Conservation (phyloP, 2,329 filamentous ascomycete genomes). For the Aspergillus eucalypticola region DNA sequence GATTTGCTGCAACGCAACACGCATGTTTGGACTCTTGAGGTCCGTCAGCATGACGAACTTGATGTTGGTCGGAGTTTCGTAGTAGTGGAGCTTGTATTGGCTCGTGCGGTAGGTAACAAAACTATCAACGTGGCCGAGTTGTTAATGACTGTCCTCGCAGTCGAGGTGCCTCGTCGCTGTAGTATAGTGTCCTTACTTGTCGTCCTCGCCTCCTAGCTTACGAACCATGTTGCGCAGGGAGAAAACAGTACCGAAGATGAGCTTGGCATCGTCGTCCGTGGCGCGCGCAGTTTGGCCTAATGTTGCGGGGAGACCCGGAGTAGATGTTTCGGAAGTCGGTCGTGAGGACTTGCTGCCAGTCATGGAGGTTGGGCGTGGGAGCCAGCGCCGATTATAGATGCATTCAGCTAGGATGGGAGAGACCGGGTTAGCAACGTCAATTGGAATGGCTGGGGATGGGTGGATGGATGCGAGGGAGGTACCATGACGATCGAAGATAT, state of each 20-base stretch:
- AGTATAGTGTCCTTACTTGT: conserved; percentile 54
- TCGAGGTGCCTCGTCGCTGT: no score
- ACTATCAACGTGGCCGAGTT: conserved; percentile 44
- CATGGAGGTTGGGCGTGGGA: conserved; percentile 54
- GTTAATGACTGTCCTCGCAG: neutral
- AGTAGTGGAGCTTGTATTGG: conserved; percentile 98
- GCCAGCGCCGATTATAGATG: conserved; percentile 91
- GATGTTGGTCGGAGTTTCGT: conserved; percentile 93
- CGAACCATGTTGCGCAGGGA: conserved; percentile 94
- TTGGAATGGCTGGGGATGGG: neutral
- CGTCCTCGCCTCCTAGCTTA: conserved; percentile 90
- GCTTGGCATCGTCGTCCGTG: conserved; percentile 83
- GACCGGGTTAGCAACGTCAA: neutral
- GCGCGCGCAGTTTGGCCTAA: conserved; percentile 48
- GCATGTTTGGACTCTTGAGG: conserved; percentile 82
- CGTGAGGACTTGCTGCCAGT: conserved; percentile 51
- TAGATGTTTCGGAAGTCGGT: conserved; percentile 51
- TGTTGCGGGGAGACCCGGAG: conserved; percentile 38
- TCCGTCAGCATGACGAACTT: conserved; percentile 98
- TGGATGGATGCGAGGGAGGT: conserved; percentile 21
- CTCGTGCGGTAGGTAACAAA: conserved; percentile 92
- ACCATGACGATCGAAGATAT: conserved; percentile 99
- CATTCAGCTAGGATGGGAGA: conserved; percentile 71
- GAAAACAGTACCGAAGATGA: conserved; percentile 96
- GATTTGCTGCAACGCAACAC: conserved; percentile 93